Percentiles rank a stretch among this genome's conserved stretches.
phyloP scores from a whole-genome alignment of 2,329 filamentous ascomycete genomes.

The Bretziella fagacearum region DNA sequence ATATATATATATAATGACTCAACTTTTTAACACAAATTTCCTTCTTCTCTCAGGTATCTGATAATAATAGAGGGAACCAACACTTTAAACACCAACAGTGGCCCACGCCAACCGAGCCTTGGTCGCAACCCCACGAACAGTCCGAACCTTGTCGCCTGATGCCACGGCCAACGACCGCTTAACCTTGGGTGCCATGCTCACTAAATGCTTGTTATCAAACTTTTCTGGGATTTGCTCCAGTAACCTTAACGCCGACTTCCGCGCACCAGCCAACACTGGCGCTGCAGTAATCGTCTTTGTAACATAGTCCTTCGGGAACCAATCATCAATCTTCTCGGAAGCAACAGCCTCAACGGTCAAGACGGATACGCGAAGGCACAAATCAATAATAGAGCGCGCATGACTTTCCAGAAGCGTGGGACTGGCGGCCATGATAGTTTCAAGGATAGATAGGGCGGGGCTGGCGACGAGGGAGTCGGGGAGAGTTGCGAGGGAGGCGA shows the following conservation, averaged over 20 bases:
- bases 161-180: slow-evolving; percentile 32
- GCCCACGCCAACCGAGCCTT: slow-evolving; percentile 33
- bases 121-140: slow-evolving; percentile 34
- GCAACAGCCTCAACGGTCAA: slow-evolving; percentile 18
- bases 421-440: slow-evolving; percentile 30
- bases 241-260: slow-evolving; percentile 22
- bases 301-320: not conserved
- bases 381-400: slow-evolving; percentile 31
- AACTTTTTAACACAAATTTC: slow-evolving; percentile 14
- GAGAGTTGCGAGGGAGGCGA: slow-evolving; percentile 29
- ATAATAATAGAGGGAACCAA: not conserved
- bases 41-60: slow-evolving; percentile 19
- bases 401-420: slow-evolving; percentile 31
- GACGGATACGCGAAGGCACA: slow-evolving; percentile 25
- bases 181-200: slow-evolving; percentile 28
- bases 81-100: slow-evolving; percentile 5
- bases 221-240: slow-evolving; percentile 30
- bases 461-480: slow-evolving; percentile 28
- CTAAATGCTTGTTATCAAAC: slow-evolving; percentile 31
- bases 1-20: not conserved
- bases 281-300: not conserved
- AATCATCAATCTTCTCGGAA: slow-evolving; percentile 13
- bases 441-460: slow-evolving; percentile 32
- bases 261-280: not conserved
- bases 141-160: slow-evolving; percentile 36